Conservation (phyloP, 257 asterid genomes). For the Gynochthodes officinalis region DNA sequence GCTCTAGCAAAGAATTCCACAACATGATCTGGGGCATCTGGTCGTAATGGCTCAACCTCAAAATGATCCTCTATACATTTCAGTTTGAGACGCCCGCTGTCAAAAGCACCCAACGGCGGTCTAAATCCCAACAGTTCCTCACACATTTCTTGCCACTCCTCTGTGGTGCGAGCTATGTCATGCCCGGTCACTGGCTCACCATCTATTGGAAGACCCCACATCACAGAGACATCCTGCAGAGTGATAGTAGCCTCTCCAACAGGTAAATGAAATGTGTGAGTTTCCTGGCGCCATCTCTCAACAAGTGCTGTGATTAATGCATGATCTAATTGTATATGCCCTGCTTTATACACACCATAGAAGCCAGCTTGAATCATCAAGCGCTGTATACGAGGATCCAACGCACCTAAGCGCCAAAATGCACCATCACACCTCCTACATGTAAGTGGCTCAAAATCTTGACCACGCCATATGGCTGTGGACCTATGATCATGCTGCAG, state of each 20-base stretch:
- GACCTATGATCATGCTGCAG: conserved; percentile 78
- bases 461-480: conserved; percentile 69
- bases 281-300: conserved; percentile 84
- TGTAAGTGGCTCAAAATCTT: conserved; percentile 69
- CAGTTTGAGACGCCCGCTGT: conserved; percentile 70
- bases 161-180: conserved; percentile 65
- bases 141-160: conserved; percentile 78
- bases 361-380: conserved; percentile 70
- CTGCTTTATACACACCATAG: conserved; percentile 76
- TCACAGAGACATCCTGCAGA: conserved; percentile 60
- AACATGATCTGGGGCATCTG: conserved; percentile 54
- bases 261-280: conserved; percentile 79
- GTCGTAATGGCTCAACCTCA: conserved; percentile 50
- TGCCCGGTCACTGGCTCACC: conserved; percentile 74
- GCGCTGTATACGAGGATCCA: conserved; percentile 62
- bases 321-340: conserved; percentile 75
- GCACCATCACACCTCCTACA: conserved; percentile 81
- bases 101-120: conserved; percentile 64
- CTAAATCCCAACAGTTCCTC: conserved; percentile 63
- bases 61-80: conserved; percentile 64
- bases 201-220: conserved; percentile 79
- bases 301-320: conserved; percentile 76
- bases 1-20: conserved; percentile 66
- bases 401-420: conserved; percentile 74
- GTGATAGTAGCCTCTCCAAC: conserved; percentile 77